Base-by-base conservation (phyloP, 169 alveolate genomes). In the Cryptosporidium sp. region DNA sequence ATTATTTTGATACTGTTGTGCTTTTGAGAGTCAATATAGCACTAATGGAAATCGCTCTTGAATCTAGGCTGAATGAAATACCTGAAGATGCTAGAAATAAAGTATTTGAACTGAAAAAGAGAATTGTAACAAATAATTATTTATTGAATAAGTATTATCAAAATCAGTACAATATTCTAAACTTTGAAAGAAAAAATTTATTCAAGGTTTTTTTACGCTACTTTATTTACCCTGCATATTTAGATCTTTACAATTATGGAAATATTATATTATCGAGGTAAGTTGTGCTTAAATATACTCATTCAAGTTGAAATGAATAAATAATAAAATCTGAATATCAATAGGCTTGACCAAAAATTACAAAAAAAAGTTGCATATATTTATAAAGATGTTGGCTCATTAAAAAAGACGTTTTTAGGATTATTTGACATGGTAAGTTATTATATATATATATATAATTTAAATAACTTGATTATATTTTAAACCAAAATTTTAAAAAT, bases 181-280 rank as follows among this genome's bases (percentile, higher is more conserved):
- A 29, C 14, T 0, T 67, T 33, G 48, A 67, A 67, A 67, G 23
- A n/a, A 70, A 70, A 7, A 70, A 21, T 3, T 12, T 70, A 16
- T 23, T 70, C 18, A 60, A 56, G 10, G 6, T 60, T 10, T 31
- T 75, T 58, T 21, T 75, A 75, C 48, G 53, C 4, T 39, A 52
- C 14, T 56, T 75, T 60, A 53, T 75, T 7, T 33, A 75, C 23
- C 86, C 86, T 29, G 70, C 73, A 31, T 75, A 56, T 75, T 23
- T 56, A 33, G 86, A 75, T 60, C 33, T 75, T 33, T 29, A 31
- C 35, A 52, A 56, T 56, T 75, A 75, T 60, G 86, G 86, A 0
- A 56, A 52, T 21, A 37, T 75, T 16, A 60, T 75, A 23, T n/a
- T 75, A 18, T 75, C 73, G 31, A 75, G 86, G 86, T 75, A 75